Base-by-base conservation (phyloP, 2,329 filamentous ascomycete genomes). In the Scytalidium sp. region DNA sequence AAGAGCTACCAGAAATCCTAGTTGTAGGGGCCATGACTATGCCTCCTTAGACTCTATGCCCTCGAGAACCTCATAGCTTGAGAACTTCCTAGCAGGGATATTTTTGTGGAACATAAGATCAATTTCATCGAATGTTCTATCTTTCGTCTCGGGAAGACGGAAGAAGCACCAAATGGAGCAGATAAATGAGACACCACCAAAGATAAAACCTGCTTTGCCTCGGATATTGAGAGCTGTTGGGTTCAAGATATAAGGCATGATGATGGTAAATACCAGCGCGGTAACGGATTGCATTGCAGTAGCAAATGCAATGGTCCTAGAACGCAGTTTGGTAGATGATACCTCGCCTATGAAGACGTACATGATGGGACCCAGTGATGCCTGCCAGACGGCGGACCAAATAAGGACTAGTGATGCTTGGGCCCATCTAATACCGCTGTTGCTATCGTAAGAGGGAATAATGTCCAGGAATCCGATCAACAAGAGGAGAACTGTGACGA, bases 401-500 rank as follows among this genome's bases (percentile, higher is more conserved):
- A 63, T 48, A 27, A 65, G 11, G 11, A 50, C 53, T 2, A 62
- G 47, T 2, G 70, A 67, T 11, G 58, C 52, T 41, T 60, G 56
- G 13, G 50, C 56, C 32, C 51, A 58, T 8, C 48, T 51, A 15
- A 55, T 47, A 4, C 43, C 25, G 15, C 48, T 52, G 11, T 48
- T 56, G n/a, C n/a, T n/a, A n/a, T n/a, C n/a, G n/a, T n/a, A n/a
- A 7, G 23, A 50, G 45, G 50, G 52, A 19, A 41, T 50, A 44
- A 48, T 47, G 15, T 48, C 52, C 7, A 59, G 50, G 43, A 72
- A 61, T 47, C 73, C 72, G 44, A 73, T 76, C 21, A 73, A 67
- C 45, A 76, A 52, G 57, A 80, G 70, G 64, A 71, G 73, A 19
- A 72, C 58, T 1, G 71, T 57, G 36, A 70, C 58, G 55, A 79